Base-by-base conservation (phyloP, 2,329 filamentous ascomycete species). In the Trichoderma simmonsii region DNA sequence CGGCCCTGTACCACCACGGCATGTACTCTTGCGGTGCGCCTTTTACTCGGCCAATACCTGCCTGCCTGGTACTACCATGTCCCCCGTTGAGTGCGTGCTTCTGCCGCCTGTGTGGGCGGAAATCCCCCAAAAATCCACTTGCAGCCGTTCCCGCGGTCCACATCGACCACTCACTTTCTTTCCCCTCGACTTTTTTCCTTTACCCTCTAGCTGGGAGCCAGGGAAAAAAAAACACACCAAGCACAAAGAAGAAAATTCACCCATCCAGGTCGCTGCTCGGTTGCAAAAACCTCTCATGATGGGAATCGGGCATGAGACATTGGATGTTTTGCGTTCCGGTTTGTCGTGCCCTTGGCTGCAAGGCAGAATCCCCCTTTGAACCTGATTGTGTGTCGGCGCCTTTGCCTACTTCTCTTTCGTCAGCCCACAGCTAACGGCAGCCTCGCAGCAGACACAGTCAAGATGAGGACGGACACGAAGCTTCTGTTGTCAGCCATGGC, bases 161-260 rank as follows among this genome's bases (percentile, higher is more conserved):
- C 70, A 61, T 71, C 70, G 39, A 71, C 70, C 70, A 59, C 70
- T 71, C 70, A 65, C 61, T 48, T 71, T 66, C 56, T 51, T 61
- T 64, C 48, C 70, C 70, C 70, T 71, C 70, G 61, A 71, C 70
- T 59, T 71, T 71, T 70, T 71, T 68, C 56, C 36, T 24, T 68
- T 57, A n/a, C 14, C 28, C 36, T 69, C 66, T 69, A 61, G 56
- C 54, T 57, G 26, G 51, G 26, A 43, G 12, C 43, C 24, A 24
- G 28, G 39, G 6, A 43, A n/a, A 43, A n/a, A 69, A 59, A 61
- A 61, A 11, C 43, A 70, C 30, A 57, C n/a, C 34, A 56, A 21
- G 30, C 28, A 48, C 51, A 51, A 32, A 48, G 56, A 21, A 11
- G 14, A 11, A 11, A 24, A n/a, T n/a, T 12, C 15, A 30, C 30